Base-by-base conservation (phyloP, 352 stramenopile species). In the Globisporangium emineosum region DNA sequence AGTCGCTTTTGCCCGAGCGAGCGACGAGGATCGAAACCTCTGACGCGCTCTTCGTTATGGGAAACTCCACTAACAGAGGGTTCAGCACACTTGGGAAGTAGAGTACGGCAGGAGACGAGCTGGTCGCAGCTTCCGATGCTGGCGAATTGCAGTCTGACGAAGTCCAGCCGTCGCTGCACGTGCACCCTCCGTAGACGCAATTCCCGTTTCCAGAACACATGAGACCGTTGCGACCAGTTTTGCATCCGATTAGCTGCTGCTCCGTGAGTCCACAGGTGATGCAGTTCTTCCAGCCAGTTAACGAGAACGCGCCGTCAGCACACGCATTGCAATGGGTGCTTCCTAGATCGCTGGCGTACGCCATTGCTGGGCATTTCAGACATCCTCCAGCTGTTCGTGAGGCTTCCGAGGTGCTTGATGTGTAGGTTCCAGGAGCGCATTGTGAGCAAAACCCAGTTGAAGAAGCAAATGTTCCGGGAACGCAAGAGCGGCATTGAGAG, bases 241-340 rank as follows among this genome's bases (percentile, higher is more conserved):
- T 60, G 57, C 83, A 92, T 3, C 66, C 71, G n/a, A 66, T 32
- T 2, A 77, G 58, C 35, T 63, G 62, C 45, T 50, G 33, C 15
- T 67, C 33, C 2, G 62, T 58, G 7, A 67, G 62, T 1, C 54
- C 67, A 17, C 83, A 92, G 5, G 83, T 68, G 27, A 90, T 76
- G 65, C 81, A 92, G 19, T 47, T 73, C 19, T 60, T 66, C 83
- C 83, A 92, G 5, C 67, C 76, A 10, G 73, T 74, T 76, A 89
- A 76, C 2, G 79, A 71, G 59, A 78, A 87, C 4, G 71, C 55
- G 40, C 57, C 63, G 30, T 80, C 72, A 17, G 62, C 51, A 37
- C 81, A 90, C 2, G 53, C 23, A 12, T 30, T 64, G 30, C 81
- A 90, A 10, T 47, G 23, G 0, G 65, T 75, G n/a, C 74, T 64